Evolutionary conservation across 345 rosid species (phyloP).

Genomic region (Hirschfeldia incana): DNA sequence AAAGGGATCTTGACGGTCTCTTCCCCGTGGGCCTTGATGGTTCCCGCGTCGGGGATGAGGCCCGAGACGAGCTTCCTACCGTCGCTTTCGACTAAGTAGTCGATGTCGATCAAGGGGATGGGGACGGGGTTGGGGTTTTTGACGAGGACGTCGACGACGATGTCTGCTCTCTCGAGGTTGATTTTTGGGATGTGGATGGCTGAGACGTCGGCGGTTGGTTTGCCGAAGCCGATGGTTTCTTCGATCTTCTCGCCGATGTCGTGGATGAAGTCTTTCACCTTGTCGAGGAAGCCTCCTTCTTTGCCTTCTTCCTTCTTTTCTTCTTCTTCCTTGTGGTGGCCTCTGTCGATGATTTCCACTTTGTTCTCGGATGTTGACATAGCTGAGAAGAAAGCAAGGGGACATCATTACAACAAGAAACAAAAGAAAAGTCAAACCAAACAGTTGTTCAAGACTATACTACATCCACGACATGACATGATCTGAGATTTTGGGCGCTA

Average conservation of each 20-base stretch:
- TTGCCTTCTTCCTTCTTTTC: constrained; percentile 55
- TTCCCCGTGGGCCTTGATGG: constrained; percentile 85
- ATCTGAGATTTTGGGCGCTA: no score
- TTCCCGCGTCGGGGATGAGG: constrained; percentile 92
- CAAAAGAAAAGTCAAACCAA: background rate
- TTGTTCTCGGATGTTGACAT: constrained; percentile 56
- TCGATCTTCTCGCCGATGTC: constrained; percentile 97
- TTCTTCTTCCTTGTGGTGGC: constrained; percentile 40
- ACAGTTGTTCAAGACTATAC: background rate
- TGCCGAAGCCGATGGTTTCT: constrained; percentile 88
- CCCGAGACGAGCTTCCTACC: constrained; percentile 90
- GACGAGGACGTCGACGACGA: constrained; percentile 77
- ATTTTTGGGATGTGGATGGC: constrained; percentile 75
- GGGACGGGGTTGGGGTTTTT: constrained; percentile 95
- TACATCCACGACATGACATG: no score
- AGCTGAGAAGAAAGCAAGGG: constrained; percentile 22
- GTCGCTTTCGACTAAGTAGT: constrained; percentile 85
- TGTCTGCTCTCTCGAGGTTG: constrained; percentile 81
- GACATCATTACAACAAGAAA: background rate
- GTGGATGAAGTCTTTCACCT: constrained; percentile 91
- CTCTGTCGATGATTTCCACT: constrained; percentile 60
- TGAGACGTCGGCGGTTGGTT: constrained; percentile 91
- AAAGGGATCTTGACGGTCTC: constrained; percentile 91
- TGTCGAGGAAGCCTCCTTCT: constrained; percentile 86
- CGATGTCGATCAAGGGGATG: constrained; percentile 79